A percentile compares a stretch with the other conserved stretches of the same genome.
These are phyloP conservation scores for Lachnellula arida DNA, from an alignment of 2,329 filamentous ascomycete species.

Conservation along the genomic window DNA sequence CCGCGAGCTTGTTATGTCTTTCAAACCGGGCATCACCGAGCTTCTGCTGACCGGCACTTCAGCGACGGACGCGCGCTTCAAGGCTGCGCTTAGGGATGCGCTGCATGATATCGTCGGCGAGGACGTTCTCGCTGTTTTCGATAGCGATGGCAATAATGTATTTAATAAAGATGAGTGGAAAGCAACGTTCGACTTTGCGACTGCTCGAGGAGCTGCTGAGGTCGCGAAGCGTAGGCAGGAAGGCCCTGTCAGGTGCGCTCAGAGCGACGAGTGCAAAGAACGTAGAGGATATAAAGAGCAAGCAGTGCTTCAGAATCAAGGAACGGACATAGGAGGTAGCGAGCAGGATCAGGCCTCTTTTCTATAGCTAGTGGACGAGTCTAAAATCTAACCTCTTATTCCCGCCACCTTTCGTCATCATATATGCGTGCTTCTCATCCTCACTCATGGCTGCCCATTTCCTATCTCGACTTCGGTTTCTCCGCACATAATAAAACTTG, in stretches of 20 bases:
- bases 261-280: not conserved
- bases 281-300: not conserved
- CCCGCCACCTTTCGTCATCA: slow-evolving; percentile 39
- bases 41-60: not conserved
- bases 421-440: slow-evolving; percentile 43
- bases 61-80: not conserved
- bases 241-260: not conserved
- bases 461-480: slow-evolving; percentile 38
- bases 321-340: not conserved
- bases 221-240: not conserved
- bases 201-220: not conserved
- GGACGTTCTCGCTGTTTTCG: not conserved
- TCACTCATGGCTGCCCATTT: slow-evolving; percentile 41
- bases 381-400: slow-evolving; percentile 36
- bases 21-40: not conserved
- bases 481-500: slow-evolving; percentile 43
- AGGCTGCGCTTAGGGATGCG: not conserved
- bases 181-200: not conserved
- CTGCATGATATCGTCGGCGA: not conserved
- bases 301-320: not conserved
- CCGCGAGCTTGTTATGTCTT: not conserved
- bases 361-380: slow-evolving; percentile 24
- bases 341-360: too few species aligned
- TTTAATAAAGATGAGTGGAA: not conserved
- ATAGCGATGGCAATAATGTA: not conserved